Conservation (phyloP, 768 basidiomycete species). For the Clavulina sp. region DNA sequence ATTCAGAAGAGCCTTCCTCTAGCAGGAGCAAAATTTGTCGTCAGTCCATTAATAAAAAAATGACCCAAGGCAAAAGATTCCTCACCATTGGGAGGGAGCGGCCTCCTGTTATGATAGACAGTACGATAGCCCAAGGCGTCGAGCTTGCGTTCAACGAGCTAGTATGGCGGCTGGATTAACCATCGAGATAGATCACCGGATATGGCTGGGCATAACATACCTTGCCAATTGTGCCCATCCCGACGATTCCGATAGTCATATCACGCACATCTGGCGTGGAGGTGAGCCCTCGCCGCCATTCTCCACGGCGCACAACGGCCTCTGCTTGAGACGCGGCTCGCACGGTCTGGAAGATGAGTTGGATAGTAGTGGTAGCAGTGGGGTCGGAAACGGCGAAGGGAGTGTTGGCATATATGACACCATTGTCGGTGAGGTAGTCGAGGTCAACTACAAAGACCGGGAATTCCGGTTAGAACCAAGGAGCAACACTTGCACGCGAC, state of each 20-base stretch:
- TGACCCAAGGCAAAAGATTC: background rate
- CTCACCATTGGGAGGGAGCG: slow-evolving; percentile 12
- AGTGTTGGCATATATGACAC: slow-evolving; percentile 15
- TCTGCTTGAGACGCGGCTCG: slow-evolving; percentile 12
- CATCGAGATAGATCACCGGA: background rate
- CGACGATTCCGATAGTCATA: slow-evolving; percentile 19
- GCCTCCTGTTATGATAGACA: slow-evolving; percentile 18
- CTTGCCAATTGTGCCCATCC: slow-evolving; percentile 22
- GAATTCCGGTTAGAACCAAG: background rate
- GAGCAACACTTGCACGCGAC: background rate
- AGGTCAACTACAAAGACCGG: slow-evolving; percentile 15
- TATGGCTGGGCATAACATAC: slow-evolving; percentile 5
- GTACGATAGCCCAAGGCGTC: slow-evolving; percentile 18
- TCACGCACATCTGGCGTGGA: slow-evolving; percentile 11
- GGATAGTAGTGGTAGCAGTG: slow-evolving; percentile 11
- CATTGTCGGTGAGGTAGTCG: slow-evolving; percentile 16
- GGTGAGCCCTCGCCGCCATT: slow-evolving; percentile 10
- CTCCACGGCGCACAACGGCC: slow-evolving; percentile 11
- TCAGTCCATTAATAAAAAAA: background rate
- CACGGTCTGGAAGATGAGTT: slow-evolving; percentile 13
- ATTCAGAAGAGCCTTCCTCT: slow-evolving; percentile 15
- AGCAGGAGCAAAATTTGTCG: background rate
- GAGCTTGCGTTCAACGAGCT: slow-evolving; percentile 14
- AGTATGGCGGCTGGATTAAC: background rate
- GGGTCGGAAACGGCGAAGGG: slow-evolving; percentile 14